phyloP scores from a whole-genome alignment of 202 grass and related monocot genomes.

The Hordeum pubiflorum region DNA sequence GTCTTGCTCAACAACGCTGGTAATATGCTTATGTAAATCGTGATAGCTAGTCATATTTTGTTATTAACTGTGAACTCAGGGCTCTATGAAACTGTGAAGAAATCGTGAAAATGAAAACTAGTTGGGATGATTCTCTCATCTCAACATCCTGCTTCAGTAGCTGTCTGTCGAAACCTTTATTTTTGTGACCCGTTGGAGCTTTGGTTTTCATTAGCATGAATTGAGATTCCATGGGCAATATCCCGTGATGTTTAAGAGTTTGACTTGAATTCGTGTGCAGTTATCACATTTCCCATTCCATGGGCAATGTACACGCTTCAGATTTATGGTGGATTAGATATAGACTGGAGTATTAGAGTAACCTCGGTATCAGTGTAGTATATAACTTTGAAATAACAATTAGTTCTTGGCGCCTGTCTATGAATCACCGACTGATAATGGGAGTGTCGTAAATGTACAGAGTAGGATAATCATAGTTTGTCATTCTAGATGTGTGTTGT shows the following conservation, averaged over 20 bases:
- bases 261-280: neutral
- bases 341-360: neutral
- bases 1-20: neutral
- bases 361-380: neutral
- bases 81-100: neutral
- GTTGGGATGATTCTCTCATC: neutral
- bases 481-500: neutral
- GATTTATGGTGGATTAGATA: neutral
- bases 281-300: neutral
- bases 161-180: neutral
- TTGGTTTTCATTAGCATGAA: neutral
- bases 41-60: neutral
- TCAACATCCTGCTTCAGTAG: neutral
- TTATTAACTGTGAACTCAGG: neutral
- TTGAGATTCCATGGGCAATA: neutral
- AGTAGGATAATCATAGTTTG: neutral
- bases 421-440: conserved; percentile 1
- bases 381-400: neutral
- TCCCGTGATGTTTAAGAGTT: neutral
- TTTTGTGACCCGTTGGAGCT: neutral
- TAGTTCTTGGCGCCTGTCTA: neutral
- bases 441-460: neutral
- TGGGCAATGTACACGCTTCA: neutral
- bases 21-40: neutral
- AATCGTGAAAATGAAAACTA: neutral